Conservation (phyloP, 2,329 filamentous ascomycete species). For the Colletotrichum gigasporum region DNA sequence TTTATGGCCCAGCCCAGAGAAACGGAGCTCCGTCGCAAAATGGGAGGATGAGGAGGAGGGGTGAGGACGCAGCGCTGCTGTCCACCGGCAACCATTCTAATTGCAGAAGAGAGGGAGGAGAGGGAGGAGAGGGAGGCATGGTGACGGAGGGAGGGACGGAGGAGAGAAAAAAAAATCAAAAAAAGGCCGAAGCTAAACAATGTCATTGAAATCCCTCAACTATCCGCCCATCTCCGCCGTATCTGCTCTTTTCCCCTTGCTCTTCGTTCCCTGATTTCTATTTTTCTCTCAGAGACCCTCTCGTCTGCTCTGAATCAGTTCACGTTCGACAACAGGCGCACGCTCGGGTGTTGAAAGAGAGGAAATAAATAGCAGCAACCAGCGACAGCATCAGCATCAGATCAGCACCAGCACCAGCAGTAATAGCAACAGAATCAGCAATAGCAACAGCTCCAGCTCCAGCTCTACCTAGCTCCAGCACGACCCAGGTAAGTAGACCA, state of each 20-base stretch:
- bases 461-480: too few species aligned
- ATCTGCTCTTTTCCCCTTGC: neutral
- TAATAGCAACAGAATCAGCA: too few species aligned
- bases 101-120: neutral
- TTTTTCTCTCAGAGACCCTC: too few species aligned
- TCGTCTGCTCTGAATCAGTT: neutral
- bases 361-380: too few species aligned
- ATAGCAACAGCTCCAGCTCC: too few species aligned
- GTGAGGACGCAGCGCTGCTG: neutral
- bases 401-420: too few species aligned
- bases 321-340: too few species aligned
- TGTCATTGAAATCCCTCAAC: constrained; percentile 17
- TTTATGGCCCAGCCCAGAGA: constrained; percentile 16
- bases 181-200: constrained; percentile 13
- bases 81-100: neutral
- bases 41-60: neutral
- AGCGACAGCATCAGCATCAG: too few species aligned
- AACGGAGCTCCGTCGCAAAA: constrained; percentile 1
- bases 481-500: constrained; percentile 4
- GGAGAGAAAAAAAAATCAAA: constrained; percentile 6
- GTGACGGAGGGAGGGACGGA: neutral
- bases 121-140: neutral
- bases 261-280: neutral
- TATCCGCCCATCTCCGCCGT: neutral
- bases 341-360: too few species aligned